These are phyloP conservation scores for Mimosa bimucronata DNA, from an alignment of 306 rosid species.

Conservation along the genomic window DNA sequence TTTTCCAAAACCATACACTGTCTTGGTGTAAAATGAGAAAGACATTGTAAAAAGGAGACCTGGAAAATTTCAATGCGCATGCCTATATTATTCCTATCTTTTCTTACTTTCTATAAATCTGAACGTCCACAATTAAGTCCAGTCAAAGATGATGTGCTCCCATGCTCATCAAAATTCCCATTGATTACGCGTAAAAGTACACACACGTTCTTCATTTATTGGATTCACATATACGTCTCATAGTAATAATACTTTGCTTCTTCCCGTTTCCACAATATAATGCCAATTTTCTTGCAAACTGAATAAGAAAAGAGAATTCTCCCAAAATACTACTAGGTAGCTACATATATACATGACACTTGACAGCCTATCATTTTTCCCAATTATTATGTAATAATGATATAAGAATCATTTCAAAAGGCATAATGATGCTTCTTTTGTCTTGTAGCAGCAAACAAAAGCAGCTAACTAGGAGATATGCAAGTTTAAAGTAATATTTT, in stretches of 20 bases:
- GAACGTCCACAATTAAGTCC: not conserved
- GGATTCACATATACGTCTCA: not conserved
- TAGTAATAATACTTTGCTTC: too few species aligned
- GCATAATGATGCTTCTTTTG: conserved; percentile 40
- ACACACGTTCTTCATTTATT: not conserved
- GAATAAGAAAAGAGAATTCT: not conserved
- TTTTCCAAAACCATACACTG: conserved; percentile 34
- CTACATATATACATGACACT: too few species aligned
- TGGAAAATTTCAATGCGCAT: conserved; percentile 29
- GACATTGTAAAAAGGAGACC: conserved; percentile 4
- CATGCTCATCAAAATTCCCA: not conserved
- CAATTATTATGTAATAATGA: conserved; percentile 58
- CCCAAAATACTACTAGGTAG: not conserved
- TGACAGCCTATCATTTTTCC: not conserved
- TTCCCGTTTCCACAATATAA: not conserved
- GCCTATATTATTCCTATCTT: conserved; percentile 1
- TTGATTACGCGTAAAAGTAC: not conserved
- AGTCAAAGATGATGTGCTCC: conserved; percentile 27
- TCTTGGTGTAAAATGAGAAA: conserved; percentile 30
- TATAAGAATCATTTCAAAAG: conserved; percentile 43
- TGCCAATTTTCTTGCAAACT: not conserved
- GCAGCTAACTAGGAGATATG: not conserved
- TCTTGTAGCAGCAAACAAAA: conserved; percentile 31
- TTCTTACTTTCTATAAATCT: conserved; percentile 29
- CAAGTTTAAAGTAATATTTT: too few species aligned